Evolutionary conservation across 2,329 filamentous ascomycete genomes (phyloP).

Genomic region (Plectosphaerella plurivora): DNA sequence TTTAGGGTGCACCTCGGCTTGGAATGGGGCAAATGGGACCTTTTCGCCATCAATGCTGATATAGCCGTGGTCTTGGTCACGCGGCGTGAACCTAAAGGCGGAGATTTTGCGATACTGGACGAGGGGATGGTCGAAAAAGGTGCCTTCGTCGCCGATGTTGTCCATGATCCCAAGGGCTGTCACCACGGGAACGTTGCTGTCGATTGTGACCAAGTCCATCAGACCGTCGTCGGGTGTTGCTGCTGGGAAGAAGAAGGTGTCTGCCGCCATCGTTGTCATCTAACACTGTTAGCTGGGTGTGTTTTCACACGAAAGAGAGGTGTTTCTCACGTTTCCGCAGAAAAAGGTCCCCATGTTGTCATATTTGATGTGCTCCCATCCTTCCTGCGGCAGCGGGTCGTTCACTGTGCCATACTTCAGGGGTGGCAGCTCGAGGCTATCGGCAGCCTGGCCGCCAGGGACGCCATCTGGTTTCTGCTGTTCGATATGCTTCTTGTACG

Average conservation of each 20-base stretch:
- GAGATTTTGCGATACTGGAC: conserved; percentile 80
- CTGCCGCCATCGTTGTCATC: conserved; percentile 88
- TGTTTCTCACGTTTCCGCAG: conserved; percentile 71
- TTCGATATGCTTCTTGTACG: conserved; percentile 54
- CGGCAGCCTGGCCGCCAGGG: background rate
- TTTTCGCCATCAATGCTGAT: conserved; percentile 94
- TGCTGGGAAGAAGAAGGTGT: conserved; percentile 82
- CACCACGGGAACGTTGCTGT: conserved; percentile 66
- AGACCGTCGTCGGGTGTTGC: conserved; percentile 78
- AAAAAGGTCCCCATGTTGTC: conserved; percentile 89
- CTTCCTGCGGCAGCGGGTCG: conserved; percentile 64
- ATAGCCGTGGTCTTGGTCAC: conserved; percentile 66
- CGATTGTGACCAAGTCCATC: conserved; percentile 78
- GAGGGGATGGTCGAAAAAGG: conserved; percentile 74
- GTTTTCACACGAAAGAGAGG: background rate
- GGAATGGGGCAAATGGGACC: conserved; percentile 82
- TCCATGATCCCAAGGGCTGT: conserved; percentile 67
- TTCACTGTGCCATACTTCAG: conserved; percentile 76
- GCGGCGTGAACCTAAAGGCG: conserved; percentile 82
- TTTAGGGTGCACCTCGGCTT: conserved; percentile 80
- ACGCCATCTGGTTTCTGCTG: background rate
- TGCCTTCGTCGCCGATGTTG: conserved; percentile 49
- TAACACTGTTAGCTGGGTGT: conserved; percentile 21
- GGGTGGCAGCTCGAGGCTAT: conserved; percentile 55
- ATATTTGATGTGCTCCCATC: conserved; percentile 70